Conservation (phyloP, 2,329 filamentous ascomycete species). For the Fusarium nurragi region DNA sequence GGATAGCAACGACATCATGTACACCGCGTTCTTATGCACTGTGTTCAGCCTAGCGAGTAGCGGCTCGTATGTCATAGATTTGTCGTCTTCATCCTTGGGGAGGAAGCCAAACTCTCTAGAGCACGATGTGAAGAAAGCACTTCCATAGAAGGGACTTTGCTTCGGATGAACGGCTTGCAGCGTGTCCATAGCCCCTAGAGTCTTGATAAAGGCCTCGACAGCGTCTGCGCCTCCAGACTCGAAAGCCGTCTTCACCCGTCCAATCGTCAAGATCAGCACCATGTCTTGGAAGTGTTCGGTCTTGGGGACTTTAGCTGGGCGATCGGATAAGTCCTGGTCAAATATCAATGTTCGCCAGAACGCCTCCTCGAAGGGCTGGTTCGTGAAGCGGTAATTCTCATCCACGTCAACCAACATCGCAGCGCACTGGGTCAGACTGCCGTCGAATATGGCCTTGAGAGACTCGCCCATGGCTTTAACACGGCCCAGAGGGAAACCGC, state of each 20-base stretch:
- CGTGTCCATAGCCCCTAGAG: not conserved
- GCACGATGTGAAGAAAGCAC: not conserved
- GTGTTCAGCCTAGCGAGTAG: not conserved
- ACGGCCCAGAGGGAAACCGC: not conserved
- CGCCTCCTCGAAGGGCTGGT: not conserved
- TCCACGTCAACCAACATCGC: not conserved
- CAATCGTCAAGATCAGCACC: not conserved
- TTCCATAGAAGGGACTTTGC: not conserved
- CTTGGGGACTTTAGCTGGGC: not conserved
- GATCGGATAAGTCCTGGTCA: not conserved
- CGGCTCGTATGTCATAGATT: not conserved
- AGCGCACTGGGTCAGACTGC: not conserved
- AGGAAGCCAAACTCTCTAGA: not conserved
- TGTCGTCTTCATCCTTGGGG: not conserved
- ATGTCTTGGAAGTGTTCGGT: not conserved
- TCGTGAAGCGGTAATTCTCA: not conserved
- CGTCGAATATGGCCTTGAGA: not conserved
- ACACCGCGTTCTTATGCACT: not conserved
- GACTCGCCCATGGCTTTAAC: not conserved
- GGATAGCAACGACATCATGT: not conserved
- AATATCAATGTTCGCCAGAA: slow-evolving; percentile 4
- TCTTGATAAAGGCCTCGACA: not conserved
- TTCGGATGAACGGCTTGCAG: not conserved
- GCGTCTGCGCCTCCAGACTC: not conserved
- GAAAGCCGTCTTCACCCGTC: not conserved